Conservation (phyloP, 345 rosid species). For the Rhodamnia rubescens region DNA sequence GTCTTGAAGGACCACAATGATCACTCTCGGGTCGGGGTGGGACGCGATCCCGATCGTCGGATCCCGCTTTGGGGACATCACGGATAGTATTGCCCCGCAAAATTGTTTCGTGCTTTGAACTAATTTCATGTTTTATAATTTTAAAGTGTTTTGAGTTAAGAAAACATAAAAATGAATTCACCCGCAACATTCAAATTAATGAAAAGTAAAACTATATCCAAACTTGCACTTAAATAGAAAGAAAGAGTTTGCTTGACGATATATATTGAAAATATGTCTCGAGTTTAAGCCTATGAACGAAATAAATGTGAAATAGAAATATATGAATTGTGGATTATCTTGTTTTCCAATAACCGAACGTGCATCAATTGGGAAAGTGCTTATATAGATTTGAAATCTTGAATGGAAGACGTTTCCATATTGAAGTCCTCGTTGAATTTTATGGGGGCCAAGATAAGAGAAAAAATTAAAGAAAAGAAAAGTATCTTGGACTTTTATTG, state of each 20-base stretch:
- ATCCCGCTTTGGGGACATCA: slow-evolving; percentile 42
- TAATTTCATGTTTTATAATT: background rate
- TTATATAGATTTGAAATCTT: no score
- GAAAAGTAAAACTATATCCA: background rate
- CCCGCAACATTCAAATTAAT: background rate
- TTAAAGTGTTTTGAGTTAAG: background rate
- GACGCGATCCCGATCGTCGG: slow-evolving; percentile 26
- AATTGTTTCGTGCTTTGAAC: background rate
- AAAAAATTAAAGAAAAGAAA: no score
- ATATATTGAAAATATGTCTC: no score
- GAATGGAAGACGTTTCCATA: no score
- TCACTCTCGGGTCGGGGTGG: slow-evolving; percentile 33
- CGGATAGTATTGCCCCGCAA: slow-evolving; percentile 30
- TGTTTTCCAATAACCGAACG: no score
- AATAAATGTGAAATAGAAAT: no score
- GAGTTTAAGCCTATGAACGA: no score
- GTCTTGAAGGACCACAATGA: slow-evolving; percentile 31
- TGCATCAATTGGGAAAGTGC: no score
- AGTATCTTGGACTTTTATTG: no score
- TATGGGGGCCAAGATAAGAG: no score
- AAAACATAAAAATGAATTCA: background rate
- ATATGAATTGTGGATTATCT: no score
- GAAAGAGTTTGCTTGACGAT: background rate
- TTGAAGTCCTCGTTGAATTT: no score
- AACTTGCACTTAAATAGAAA: background rate